Conservation (phyloP, 2,329 filamentous ascomycete genomes). For the Neonectria faginata region DNA sequence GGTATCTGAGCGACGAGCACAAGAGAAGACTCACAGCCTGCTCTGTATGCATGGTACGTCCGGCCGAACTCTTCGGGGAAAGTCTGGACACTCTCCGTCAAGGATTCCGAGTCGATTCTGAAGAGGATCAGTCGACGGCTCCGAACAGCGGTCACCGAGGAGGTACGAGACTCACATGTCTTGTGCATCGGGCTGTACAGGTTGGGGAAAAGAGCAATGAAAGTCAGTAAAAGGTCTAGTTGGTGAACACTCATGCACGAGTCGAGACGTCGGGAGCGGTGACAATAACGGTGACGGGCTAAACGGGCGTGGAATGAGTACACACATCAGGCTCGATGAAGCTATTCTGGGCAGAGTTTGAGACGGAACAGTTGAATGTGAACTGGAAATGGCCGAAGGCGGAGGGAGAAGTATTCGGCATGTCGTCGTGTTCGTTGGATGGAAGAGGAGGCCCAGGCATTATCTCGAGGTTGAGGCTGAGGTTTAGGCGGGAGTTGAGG, state of each 20-base stretch:
- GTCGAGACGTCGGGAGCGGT: not conserved
- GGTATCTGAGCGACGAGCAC: not conserved
- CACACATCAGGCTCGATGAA: constrained; percentile 51
- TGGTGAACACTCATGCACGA: not conserved
- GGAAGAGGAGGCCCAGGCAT: constrained; percentile 34
- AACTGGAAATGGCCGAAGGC: constrained; percentile 47
- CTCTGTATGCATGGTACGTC: constrained; percentile 61
- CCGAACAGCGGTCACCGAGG: constrained; percentile 1
- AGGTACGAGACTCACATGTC: constrained; percentile 38
- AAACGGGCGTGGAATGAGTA: constrained; percentile 14
- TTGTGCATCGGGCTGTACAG: constrained; percentile 37
- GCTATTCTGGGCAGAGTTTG: constrained; percentile 44
- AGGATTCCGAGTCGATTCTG: constrained; percentile 50
- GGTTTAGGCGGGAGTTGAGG: too few relatives aligned
- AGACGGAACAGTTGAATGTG: constrained; percentile 48
- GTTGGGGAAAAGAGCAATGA: not conserved
- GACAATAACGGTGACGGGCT: not conserved
- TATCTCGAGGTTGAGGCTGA: constrained; percentile 1
- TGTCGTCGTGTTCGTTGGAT: constrained; percentile 27
- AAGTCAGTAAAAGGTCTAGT: constrained; percentile 32
- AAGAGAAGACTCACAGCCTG: constrained; percentile 56
- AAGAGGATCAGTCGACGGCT: constrained; percentile 32
- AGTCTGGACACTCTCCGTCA: constrained; percentile 56
- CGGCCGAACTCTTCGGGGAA: constrained; percentile 59
- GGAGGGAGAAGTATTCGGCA: constrained; percentile 33